phyloP scores from a whole-genome alignment of 106 monocot genomes.

The Hemerocallis citrina region DNA sequence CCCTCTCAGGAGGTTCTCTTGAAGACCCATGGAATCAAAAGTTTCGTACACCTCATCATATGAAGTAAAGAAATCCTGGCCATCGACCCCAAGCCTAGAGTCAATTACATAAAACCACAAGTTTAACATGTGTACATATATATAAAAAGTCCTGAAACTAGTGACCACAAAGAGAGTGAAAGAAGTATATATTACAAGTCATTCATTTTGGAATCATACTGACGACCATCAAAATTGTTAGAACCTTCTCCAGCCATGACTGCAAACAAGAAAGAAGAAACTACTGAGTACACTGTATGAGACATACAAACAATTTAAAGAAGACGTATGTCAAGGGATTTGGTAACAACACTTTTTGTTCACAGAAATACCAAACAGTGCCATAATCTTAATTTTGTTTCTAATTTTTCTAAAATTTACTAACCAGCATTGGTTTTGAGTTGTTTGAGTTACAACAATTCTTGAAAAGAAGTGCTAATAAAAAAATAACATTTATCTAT shows the following conservation, averaged over 20 bases:
- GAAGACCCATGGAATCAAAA: constrained; percentile 64
- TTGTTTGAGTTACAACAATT: too few relatives aligned
- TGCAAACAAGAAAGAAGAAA: not conserved
- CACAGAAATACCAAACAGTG: too few relatives aligned
- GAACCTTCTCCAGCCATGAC: constrained; percentile 8
- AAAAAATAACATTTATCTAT: too few relatives aligned
- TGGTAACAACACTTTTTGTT: too few relatives aligned
- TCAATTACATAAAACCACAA: not conserved
- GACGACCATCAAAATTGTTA: constrained; percentile 5
- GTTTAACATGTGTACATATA: not conserved
- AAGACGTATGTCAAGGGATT: too few relatives aligned
- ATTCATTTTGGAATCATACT: constrained; percentile 10
- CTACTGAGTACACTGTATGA: too few relatives aligned
- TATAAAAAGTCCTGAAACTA: too few relatives aligned
- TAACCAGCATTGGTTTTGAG: too few relatives aligned
- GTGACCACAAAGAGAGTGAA: not conserved
- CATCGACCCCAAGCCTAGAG: constrained; percentile 18
- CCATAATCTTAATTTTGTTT: too few relatives aligned
- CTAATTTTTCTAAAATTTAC: too few relatives aligned
- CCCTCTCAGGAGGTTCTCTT: constrained; percentile 60
- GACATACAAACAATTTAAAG: too few relatives aligned
- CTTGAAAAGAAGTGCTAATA: too few relatives aligned
- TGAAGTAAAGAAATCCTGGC: constrained; percentile 43
- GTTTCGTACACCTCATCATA: constrained; percentile 61
- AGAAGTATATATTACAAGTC: not conserved